phyloP scores from a whole-genome alignment of 306 rosid species.

The Comarum palustre region DNA sequence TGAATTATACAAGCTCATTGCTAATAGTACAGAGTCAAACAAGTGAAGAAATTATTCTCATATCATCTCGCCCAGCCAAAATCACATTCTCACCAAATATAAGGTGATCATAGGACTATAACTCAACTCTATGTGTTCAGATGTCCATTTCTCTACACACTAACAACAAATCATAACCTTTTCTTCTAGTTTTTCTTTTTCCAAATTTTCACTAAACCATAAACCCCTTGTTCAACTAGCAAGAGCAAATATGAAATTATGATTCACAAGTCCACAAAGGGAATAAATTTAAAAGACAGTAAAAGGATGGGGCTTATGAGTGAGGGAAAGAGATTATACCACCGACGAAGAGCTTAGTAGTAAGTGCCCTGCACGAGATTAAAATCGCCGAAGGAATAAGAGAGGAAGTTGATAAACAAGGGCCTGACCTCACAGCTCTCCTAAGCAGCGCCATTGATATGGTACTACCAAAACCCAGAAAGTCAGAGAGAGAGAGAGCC shows the following conservation, averaged over 20 bases:
- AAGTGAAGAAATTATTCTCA: background rate
- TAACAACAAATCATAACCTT: background rate
- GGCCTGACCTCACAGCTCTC: constrained; percentile 18
- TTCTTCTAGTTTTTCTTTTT: too few relatives aligned
- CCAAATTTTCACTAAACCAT: background rate
- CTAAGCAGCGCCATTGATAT: constrained; percentile 35
- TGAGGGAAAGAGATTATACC: constrained; percentile 31
- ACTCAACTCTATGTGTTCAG: background rate
- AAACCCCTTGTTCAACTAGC: background rate
- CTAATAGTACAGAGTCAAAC: background rate
- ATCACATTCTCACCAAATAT: background rate
- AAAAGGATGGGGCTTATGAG: background rate
- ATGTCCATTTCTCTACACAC: background rate
- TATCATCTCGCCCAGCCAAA: background rate
- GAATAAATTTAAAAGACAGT: background rate
- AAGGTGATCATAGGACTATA: background rate
- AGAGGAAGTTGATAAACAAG: constrained; percentile 19
- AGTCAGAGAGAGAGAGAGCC: background rate
- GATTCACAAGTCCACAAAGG: background rate
- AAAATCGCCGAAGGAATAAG: constrained; percentile 40
- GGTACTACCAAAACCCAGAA: background rate
- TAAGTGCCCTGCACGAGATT: constrained; percentile 36
- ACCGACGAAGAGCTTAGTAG: constrained; percentile 53
- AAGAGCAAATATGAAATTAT: background rate
- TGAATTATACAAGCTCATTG: background rate